phyloP scores from a whole-genome alignment of 108 stramenopile genomes.

The Schizochytrium sp. region DNA sequence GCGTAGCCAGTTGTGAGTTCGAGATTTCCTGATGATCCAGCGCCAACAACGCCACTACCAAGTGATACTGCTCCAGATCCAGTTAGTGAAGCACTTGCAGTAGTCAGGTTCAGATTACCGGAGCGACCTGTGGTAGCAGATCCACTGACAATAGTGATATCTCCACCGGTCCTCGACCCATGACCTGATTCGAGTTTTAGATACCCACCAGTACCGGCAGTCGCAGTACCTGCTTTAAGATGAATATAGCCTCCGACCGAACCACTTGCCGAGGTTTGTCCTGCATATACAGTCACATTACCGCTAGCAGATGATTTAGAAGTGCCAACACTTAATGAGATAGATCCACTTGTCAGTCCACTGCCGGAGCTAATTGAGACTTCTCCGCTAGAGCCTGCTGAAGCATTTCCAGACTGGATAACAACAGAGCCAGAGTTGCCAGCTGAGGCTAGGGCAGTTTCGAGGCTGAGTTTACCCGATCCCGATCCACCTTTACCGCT shows the following conservation, averaged over 20 bases:
- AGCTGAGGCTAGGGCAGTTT: not conserved
- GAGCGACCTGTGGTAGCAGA: not conserved
- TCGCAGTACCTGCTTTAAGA: not conserved
- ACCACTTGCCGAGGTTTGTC: not conserved
- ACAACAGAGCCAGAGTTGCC: not conserved
- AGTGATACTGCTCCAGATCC: not conserved
- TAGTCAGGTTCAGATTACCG: not conserved
- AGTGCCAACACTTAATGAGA: not conserved
- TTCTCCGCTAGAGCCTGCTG: not conserved
- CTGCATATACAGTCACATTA: not conserved
- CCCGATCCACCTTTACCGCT: not conserved
- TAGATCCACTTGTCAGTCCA: not conserved
- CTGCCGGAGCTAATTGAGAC: not conserved
- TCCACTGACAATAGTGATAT: not conserved
- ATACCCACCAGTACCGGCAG: not conserved
- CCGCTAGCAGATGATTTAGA: not conserved
- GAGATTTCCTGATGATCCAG: slow-evolving; percentile 1
- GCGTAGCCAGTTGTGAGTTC: not conserved
- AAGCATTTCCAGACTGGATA: not conserved
- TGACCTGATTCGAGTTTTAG: not conserved
- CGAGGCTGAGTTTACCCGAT: not conserved
- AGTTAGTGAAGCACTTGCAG: not conserved
- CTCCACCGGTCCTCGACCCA: not conserved
- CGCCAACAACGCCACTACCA: no score
- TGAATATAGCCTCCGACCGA: slow-evolving; percentile 5